A percentile compares a stretch with the other conserved stretches of the same genome.
These are phyloP conservation scores for Bryoglossum gracile DNA, from an alignment of 495 filamentous ascomycete genomes.

Conservation along the genomic window DNA sequence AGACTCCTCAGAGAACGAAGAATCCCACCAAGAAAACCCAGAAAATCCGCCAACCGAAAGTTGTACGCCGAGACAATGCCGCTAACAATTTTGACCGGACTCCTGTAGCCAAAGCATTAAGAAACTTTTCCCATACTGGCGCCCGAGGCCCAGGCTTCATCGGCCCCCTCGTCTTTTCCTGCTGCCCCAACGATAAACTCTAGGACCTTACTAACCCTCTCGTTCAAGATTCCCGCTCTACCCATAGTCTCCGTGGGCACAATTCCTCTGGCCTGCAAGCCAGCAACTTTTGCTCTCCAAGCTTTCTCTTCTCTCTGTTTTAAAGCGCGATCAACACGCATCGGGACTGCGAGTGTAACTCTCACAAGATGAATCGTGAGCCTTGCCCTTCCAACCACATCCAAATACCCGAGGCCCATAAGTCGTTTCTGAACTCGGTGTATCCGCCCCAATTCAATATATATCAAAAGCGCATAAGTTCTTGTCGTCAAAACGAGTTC, in stretches of 20 bases:
- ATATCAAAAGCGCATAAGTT: constrained; percentile 35
- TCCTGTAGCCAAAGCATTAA: constrained; percentile 4
- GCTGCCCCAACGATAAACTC: constrained; percentile 35
- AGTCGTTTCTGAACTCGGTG: constrained; percentile 35
- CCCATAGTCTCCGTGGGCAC: constrained; percentile 15
- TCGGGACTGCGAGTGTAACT: constrained; percentile 36
- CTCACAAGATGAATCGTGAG: constrained; percentile 35
- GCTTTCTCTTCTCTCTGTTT: constrained; percentile 33
- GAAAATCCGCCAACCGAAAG: too few relatives aligned
- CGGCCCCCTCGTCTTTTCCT: constrained; percentile 28
- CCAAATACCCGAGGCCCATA: constrained; percentile 32
- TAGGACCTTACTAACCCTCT: constrained; percentile 31
- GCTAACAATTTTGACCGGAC: not conserved
- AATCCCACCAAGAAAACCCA: not conserved
- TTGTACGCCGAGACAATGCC: not conserved
- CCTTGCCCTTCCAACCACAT: constrained; percentile 32
- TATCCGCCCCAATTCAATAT: constrained; percentile 35
- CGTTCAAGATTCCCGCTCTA: constrained; percentile 31
- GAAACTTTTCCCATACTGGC: constrained; percentile 14
- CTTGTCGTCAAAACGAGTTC: constrained; percentile 35
- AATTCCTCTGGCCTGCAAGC: constrained; percentile 28
- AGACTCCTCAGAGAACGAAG: too few relatives aligned
- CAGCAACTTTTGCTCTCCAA: constrained; percentile 32
- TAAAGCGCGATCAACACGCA: constrained; percentile 36
- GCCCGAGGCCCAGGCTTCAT: constrained; percentile 30